Conservation (phyloP, 768 basidiomycete species). For the Collybia sordida region DNA sequence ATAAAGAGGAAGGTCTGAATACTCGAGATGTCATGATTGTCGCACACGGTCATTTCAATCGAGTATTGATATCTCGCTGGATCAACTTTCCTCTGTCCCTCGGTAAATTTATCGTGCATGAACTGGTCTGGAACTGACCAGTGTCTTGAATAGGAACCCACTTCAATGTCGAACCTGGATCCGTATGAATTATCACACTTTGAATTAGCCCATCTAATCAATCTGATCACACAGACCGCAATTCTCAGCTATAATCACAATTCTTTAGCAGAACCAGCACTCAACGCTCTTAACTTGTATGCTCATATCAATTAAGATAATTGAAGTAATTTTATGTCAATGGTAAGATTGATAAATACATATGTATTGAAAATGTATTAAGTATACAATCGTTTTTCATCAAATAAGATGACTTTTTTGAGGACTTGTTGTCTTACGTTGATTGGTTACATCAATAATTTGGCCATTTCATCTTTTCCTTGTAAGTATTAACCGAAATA, state of each 20-base stretch:
- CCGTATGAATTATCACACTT: conserved; percentile 42
- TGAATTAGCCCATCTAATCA: conserved; percentile 1
- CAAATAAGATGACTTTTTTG: conserved; percentile 14
- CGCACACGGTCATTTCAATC: conserved; percentile 85
- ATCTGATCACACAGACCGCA: conserved; percentile 51
- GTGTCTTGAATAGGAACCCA: conserved; percentile 52
- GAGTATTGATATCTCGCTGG: conserved; percentile 82
- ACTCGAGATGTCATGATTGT: conserved; percentile 84
- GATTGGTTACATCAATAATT: conserved; percentile 19
- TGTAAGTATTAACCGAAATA: neutral
- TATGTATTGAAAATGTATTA: neutral
- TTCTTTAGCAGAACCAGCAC: conserved; percentile 71
- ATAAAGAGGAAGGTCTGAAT: conserved; percentile 64
- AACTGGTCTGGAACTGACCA: neutral
- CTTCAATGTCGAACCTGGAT: conserved; percentile 84
- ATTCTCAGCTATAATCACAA: conserved; percentile 85
- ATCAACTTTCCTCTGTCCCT: conserved; percentile 59
- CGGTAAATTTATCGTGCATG: conserved; percentile 19
- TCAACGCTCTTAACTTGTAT: conserved; percentile 74
- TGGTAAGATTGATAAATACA: neutral
- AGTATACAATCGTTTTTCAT: neutral
- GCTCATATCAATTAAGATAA: conserved; percentile 30
- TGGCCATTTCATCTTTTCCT: neutral
- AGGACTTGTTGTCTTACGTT: conserved; percentile 31
- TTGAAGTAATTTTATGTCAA: neutral